Evolutionary conservation across 1,284 basidiomycete genomes (phyloP), one percentile per base, ranked within the genome.

Genomic region (Rhodofomes roseus): DNA sequence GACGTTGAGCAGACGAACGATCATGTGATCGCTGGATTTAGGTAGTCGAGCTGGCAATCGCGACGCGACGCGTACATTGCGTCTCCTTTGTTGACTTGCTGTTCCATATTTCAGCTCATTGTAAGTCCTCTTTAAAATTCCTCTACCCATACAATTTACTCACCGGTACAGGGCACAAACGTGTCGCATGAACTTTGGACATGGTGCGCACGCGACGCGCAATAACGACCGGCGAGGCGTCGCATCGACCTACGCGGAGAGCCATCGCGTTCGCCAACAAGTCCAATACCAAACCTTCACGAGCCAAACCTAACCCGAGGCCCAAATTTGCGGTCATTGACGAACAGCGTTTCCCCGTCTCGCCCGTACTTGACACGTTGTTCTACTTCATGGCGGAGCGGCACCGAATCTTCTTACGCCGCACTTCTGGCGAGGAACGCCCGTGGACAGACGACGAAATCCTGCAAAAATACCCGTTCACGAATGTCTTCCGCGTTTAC

Each of bases 401-500:
- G 14, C 74, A 78, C 55, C 65, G 60, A 1, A 70, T 76, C 4
- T 71, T 71, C 55, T 63, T 69, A 44, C 68, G 68, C 41, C 73
- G 75, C 22, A 57, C 71, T 8, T 66, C 68, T 7, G 74, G 74
- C 34, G 59, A 69, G 34, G 66, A 69, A 14, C 59, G 56, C 20
- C 74, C 75, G 16, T 78, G 77, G 77, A 77, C 76, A 2, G 56
- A 70, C 4, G 79, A 80, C 63, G 58, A 65, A 1, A 72, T 76
- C 20, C 65, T 80, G 12, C 57, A 55, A 1, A 62, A 66, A 1
- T 72, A 74, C 56, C 71, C 72, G 11, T 80, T 79, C 64, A 77
- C 76, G 44, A 79, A 80, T 64, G 73, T 79, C 52, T 80, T 73
- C 59, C 73, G 79, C 39, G 71, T 76, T 14, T 73, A 73, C 56